Evolutionary conservation across 176 grass and related monocot species (phyloP).

Genomic region (Metroxylon sagu): DNA sequence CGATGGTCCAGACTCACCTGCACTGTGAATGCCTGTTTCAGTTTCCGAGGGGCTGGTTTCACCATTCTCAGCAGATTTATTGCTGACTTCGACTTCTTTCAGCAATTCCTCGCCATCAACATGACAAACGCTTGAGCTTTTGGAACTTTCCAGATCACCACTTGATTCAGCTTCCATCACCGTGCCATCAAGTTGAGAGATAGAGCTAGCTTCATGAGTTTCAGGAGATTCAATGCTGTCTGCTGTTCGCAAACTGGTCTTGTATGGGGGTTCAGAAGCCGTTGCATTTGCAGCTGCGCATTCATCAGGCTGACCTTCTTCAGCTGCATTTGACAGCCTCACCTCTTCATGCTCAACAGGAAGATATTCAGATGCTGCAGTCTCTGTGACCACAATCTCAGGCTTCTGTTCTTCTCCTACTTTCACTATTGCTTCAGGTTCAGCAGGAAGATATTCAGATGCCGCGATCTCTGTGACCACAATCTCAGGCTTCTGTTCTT

Average conservation of each 20-base stretch:
- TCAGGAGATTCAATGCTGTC: conserved; percentile 12
- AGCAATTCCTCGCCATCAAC: not conserved
- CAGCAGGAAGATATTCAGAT: not conserved
- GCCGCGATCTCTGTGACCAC: not conserved
- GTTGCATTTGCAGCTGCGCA: not conserved
- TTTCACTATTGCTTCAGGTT: too few relatives aligned
- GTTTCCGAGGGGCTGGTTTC: conserved; percentile 1
- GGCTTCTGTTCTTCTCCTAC: not conserved
- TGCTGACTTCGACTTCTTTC: not conserved
- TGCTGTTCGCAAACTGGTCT: conserved; percentile 18
- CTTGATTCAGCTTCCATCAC: conserved; percentile 18
- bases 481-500: not conserved
- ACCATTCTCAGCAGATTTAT: not conserved
- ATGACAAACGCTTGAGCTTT: not conserved
- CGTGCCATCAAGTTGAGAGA: not conserved
- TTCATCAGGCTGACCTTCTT: not conserved
- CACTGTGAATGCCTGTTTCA: not conserved
- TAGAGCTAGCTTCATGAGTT: conserved; percentile 12
- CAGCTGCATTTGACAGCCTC: not conserved
- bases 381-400: not conserved
- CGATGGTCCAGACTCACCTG: not conserved
- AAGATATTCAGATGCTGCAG: not conserved
- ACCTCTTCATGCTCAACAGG: not conserved
- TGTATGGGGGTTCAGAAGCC: conserved; percentile 1
- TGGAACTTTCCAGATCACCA: conserved; percentile 7